phyloP scores from a whole-genome alignment of 140 eudicot species.

The Cichorium intybus region DNA sequence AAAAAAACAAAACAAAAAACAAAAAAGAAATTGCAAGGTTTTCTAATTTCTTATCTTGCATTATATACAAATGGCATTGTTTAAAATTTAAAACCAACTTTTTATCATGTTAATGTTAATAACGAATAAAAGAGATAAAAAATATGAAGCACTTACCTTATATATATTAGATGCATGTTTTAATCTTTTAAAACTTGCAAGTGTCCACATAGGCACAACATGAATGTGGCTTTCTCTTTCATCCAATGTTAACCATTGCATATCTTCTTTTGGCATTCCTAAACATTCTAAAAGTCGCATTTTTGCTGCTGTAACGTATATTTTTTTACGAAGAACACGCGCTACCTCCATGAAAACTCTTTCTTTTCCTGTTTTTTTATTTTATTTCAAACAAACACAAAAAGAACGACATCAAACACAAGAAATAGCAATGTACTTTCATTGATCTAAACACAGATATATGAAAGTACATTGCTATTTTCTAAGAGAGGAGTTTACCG shows the following conservation, averaged over 20 bases:
- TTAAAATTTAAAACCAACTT: too few species aligned
- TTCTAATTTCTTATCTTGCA: neutral
- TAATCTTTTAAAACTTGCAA: constrained; percentile 87
- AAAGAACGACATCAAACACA: neutral
- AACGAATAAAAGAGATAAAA: too few species aligned
- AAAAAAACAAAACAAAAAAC: neutral
- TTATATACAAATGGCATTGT: neutral
- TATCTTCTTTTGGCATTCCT: constrained; percentile 66
- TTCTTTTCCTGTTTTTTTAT: constrained; percentile 69
- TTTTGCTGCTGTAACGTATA: constrained; percentile 74
- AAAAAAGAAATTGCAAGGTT: neutral
- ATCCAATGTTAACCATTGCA: constrained; percentile 78
- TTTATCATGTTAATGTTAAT: too few species aligned
- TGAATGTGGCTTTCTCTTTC: constrained; percentile 88
- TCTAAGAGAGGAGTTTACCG: too few species aligned
- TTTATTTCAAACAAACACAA: neutral
- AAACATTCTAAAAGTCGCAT: constrained; percentile 77
- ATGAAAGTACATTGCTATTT: too few species aligned
- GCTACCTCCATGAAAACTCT: constrained; percentile 91
- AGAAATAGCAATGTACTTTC: too few species aligned
- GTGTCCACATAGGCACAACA: constrained; percentile 97
- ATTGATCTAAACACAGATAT: too few species aligned
- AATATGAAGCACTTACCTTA: constrained; percentile 41
- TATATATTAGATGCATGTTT: constrained; percentile 71
- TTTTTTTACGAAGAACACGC: constrained; percentile 73